Evolutionary conservation across 345 rosid species (phyloP).

Genomic region (Eucalyptus camaldulensis): DNA sequence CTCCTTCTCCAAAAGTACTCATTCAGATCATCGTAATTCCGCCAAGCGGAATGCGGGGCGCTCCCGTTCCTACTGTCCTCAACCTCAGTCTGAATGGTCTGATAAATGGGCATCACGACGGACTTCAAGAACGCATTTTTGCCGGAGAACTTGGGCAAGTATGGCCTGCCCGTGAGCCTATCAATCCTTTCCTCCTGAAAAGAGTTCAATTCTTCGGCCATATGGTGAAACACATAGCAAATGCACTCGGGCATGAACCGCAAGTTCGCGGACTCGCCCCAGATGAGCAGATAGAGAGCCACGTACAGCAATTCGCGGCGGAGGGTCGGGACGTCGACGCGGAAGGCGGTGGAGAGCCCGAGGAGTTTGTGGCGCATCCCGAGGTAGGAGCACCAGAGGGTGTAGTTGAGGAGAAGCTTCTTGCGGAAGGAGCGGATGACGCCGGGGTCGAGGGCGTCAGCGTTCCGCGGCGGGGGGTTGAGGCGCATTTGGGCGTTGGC

Average conservation of each 20-base stretch:
- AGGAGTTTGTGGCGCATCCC: constrained; percentile 27
- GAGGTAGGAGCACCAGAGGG: constrained; percentile 66
- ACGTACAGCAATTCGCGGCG: constrained; percentile 45
- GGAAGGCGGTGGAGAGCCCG: neutral
- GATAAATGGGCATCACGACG: constrained; percentile 60
- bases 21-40: constrained; percentile 86
- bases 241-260: constrained; percentile 46
- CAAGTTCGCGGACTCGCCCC: constrained; percentile 65
- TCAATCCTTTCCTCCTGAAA: constrained; percentile 24
- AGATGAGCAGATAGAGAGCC: constrained; percentile 32
- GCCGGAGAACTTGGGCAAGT: constrained; percentile 34
- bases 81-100: constrained; percentile 43
- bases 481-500: constrained; percentile 86
- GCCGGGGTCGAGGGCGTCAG: constrained; percentile 40
- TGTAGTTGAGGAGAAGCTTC: constrained; percentile 59
- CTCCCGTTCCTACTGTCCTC: constrained; percentile 60
- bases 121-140: constrained; percentile 45
- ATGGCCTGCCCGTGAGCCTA: neutral
- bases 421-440: constrained; percentile 49
- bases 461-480: constrained; percentile 22
- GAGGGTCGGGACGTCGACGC: neutral
- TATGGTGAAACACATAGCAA: constrained; percentile 44
- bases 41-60: constrained; percentile 72
- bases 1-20: constrained; percentile 87
- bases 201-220: constrained; percentile 40